Conservation (phyloP, 2,329 filamentous ascomycete genomes). For the Monilinia polystroma region DNA sequence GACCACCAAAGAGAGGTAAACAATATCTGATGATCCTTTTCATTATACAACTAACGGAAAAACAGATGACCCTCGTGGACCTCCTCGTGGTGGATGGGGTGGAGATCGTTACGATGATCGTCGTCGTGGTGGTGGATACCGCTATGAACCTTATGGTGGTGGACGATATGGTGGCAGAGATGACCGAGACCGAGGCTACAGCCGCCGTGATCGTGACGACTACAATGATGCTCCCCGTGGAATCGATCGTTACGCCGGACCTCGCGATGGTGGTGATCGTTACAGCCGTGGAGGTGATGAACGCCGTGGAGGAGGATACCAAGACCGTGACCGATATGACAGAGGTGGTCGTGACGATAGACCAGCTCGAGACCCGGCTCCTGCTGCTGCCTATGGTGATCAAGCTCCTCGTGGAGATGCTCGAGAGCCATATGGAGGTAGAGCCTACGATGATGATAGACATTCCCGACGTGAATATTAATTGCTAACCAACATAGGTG, state of each 20-base stretch:
- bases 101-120: slow-evolving; percentile 46
- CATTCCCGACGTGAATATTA: slow-evolving; percentile 40
- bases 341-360: slow-evolving; percentile 53
- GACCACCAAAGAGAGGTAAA: slow-evolving; percentile 94
- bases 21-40: slow-evolving; percentile 44
- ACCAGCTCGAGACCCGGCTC: slow-evolving; percentile 43
- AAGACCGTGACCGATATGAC: slow-evolving; percentile 46
- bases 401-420: slow-evolving; percentile 45
- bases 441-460: slow-evolving; percentile 41
- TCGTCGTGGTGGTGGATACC: slow-evolving; percentile 42
- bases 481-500: slow-evolving; percentile 42
- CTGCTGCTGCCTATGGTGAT: slow-evolving; percentile 46
- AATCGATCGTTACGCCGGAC: slow-evolving; percentile 41
- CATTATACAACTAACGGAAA: slow-evolving; percentile 40
- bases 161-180: slow-evolving; percentile 43
- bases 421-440: slow-evolving; percentile 47
- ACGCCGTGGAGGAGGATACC: slow-evolving; percentile 47
- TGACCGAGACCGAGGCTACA: slow-evolving; percentile 46
- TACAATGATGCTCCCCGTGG: slow-evolving; percentile 38
- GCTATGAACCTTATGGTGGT: slow-evolving; percentile 35
- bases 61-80: slow-evolving; percentile 54
- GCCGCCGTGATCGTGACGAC: slow-evolving; percentile 44
- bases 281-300: slow-evolving; percentile 42
- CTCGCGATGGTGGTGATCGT: slow-evolving; percentile 29
- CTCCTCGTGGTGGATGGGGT: slow-evolving; percentile 44